phyloP scores from a whole-genome alignment of 257 asterid genomes.

The Fraxinus excelsior region DNA sequence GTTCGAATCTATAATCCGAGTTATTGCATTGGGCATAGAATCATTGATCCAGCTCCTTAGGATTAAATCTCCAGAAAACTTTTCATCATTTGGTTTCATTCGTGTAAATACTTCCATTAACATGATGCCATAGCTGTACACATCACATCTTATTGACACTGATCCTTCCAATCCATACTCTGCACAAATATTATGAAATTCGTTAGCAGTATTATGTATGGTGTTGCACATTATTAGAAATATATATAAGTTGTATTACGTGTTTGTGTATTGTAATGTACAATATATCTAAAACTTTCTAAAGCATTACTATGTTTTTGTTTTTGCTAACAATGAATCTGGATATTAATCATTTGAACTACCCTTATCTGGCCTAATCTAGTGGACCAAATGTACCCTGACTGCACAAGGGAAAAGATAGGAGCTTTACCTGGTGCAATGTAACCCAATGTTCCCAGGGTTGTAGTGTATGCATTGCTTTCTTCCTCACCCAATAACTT shows the following conservation, averaged over 20 bases:
- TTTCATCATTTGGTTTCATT: constrained; percentile 15
- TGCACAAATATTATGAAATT: not conserved
- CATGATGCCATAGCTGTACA: constrained; percentile 28
- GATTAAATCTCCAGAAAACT: constrained; percentile 21
- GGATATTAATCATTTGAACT: no score
- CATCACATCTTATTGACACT: constrained; percentile 29
- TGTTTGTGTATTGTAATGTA: no score
- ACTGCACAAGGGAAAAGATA: not conserved
- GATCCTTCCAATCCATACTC: constrained; percentile 32
- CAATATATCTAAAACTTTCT: no score
- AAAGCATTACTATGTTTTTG: no score
- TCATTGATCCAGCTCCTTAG: constrained; percentile 24
- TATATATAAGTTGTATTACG: no score
- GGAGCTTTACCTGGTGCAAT: constrained; percentile 26
- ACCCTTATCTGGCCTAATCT: no score
- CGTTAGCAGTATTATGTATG: not conserved
- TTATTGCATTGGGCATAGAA: constrained; percentile 19
- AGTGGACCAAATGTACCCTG: no score
- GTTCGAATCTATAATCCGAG: constrained; percentile 19
- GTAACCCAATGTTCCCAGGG: constrained; percentile 27
- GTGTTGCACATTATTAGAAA: not conserved
- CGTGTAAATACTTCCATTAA: constrained; percentile 34
- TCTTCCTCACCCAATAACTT: constrained; percentile 20
- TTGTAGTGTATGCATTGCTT: constrained; percentile 17
- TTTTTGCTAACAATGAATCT: no score